Conservation (phyloP, 768 basidiomycete species). For the Amylocystis lapponica region DNA sequence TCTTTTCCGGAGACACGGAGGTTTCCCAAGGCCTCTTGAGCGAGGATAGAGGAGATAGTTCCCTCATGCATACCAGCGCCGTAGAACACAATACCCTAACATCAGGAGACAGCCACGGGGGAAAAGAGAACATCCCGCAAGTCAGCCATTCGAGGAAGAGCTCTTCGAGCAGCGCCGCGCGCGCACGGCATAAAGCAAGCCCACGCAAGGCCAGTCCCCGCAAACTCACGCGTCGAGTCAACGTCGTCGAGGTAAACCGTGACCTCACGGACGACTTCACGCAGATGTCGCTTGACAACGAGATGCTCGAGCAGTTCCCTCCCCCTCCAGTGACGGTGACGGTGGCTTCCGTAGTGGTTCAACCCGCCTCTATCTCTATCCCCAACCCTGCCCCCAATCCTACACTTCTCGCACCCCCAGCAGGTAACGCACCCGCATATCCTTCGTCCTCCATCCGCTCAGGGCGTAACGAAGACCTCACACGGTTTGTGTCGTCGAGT, state of each 20-base stretch:
- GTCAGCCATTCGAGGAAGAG: neutral
- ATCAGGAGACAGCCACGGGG: neutral
- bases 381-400: constrained; percentile 8
- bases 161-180: neutral
- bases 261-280: constrained; percentile 34
- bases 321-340: constrained; percentile 20
- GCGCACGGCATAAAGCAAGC: neutral
- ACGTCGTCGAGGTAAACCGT: constrained; percentile 24
- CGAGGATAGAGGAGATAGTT: constrained; percentile 7
- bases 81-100: neutral
- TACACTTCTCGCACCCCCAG: constrained; percentile 10
- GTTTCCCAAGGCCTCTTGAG: constrained; percentile 35
- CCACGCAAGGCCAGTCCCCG: constrained; percentile 37
- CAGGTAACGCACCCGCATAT: constrained; percentile 29
- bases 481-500: constrained; percentile 86
- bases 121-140: neutral
- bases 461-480: constrained; percentile 64
- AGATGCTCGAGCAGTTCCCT: constrained; percentile 25
- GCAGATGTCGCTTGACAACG: constrained; percentile 36
- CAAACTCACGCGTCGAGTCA: constrained; percentile 33
- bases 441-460: constrained; percentile 48
- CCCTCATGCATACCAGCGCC: neutral
- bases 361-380: constrained; percentile 9
- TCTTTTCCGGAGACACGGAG: constrained; percentile 66
- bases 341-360: constrained; percentile 14